These are phyloP conservation scores for Sporothrix dimorphospora DNA, from an alignment of 2,329 filamentous ascomycete genomes.

Conservation along the genomic window DNA sequence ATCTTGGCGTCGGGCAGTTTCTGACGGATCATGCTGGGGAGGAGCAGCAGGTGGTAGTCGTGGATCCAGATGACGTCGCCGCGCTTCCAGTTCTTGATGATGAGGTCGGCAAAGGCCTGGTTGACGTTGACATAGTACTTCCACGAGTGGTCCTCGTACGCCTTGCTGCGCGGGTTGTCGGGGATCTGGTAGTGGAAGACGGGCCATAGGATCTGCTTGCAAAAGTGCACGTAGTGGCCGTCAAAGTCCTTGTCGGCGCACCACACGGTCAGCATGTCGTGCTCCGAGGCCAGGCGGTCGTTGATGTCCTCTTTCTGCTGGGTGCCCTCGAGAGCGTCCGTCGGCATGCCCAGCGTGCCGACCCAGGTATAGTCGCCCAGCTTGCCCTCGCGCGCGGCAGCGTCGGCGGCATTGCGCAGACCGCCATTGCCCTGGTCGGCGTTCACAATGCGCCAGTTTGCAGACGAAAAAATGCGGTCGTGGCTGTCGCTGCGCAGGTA, in stretches of 20 bases:
- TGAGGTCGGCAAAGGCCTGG: constrained; percentile 87
- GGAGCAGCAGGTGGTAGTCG: constrained; percentile 89
- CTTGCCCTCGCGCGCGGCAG: constrained; percentile 69
- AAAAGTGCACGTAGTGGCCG: constrained; percentile 93
- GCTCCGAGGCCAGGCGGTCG: constrained; percentile 77
- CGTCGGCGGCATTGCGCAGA: constrained; percentile 83
- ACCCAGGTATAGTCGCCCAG: constrained; percentile 84
- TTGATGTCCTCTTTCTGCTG: constrained; percentile 81
- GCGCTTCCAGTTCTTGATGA: constrained; percentile 89
- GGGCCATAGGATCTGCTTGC: constrained; percentile 97
- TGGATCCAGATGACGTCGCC: constrained; percentile 94
- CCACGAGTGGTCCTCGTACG: constrained; percentile 97
- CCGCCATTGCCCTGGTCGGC: constrained; percentile 93
- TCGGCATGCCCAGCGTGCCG: constrained; percentile 91
- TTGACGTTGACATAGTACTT: constrained; percentile 92
- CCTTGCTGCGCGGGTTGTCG: constrained; percentile 97
- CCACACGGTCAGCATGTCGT: constrained; percentile 81
- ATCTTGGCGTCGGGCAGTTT: constrained; percentile 92
- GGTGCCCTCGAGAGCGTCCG: constrained; percentile 75
- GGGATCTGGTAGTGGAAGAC: constrained; percentile 98
- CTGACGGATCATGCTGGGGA: constrained; percentile 86
- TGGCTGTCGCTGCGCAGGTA: constrained; percentile 63
- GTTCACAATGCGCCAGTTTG: constrained; percentile 79
- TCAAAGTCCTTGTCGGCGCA: constrained; percentile 91
- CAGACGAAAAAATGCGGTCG: constrained; percentile 72